Percentiles rank a stretch among this genome's conserved stretches.
These are phyloP conservation scores for Hygrophorus pudorinus DNA, from an alignment of 768 basidiomycete genomes.

Conservation along the genomic window DNA sequence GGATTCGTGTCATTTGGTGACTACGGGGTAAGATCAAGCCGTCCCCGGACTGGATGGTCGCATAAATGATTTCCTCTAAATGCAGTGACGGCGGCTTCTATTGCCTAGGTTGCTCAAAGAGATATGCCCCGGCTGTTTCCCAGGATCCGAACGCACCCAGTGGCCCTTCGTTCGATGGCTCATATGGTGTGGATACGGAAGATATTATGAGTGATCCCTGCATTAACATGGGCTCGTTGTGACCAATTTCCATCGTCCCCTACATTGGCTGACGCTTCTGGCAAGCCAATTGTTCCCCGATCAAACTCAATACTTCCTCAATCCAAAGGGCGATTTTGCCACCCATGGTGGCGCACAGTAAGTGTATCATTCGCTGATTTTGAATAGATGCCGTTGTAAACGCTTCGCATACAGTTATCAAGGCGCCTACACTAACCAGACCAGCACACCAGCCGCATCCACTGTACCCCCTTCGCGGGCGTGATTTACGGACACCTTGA, in stretches of 20 bases:
- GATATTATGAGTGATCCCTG: conserved; percentile 23
- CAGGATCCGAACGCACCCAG: conserved; percentile 12
- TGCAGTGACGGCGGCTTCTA: conserved; percentile 23
- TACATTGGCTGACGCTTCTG: conserved; percentile 5
- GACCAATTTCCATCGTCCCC: conserved; percentile 11
- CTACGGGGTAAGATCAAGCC: conserved; percentile 21
- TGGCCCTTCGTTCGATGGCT: conserved; percentile 25
- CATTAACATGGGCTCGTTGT: conserved; percentile 27
- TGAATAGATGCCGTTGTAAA: too few relatives aligned
- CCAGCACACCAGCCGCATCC: too few relatives aligned
- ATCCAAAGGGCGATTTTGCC: not conserved
- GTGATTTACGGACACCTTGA: too few relatives aligned
- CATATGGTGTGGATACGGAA: conserved; percentile 25
- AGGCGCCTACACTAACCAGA: too few relatives aligned
- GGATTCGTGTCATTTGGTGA: conserved; percentile 27
- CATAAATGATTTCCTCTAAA: not conserved
- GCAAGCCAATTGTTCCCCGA: conserved; percentile 27
- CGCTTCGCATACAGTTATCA: too few relatives aligned
- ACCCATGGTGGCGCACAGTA: not conserved
- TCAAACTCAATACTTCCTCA: conserved; percentile 11
- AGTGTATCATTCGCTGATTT: too few relatives aligned
- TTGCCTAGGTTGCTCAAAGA: conserved; percentile 22
- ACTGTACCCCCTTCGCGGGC: too few relatives aligned
- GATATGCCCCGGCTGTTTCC: conserved; percentile 13
- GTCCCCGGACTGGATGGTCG: not conserved